Conservation (phyloP, 148 eudicot genomes). For the Persicaria tinctoria region DNA sequence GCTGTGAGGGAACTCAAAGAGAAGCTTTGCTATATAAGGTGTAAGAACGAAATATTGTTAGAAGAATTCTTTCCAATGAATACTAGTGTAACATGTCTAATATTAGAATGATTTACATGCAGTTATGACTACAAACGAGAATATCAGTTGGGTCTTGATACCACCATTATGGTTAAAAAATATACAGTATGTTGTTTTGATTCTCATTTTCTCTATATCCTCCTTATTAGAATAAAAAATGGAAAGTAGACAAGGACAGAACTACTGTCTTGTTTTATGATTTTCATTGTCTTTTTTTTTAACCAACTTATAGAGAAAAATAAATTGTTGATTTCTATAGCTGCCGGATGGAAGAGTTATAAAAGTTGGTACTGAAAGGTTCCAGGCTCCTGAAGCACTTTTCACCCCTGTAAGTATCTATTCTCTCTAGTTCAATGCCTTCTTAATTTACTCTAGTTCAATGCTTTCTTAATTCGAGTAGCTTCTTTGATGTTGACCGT, state of each 20-base stretch:
- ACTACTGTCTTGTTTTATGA: no score
- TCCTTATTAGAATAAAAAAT: not conserved
- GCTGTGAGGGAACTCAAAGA: slow-evolving; percentile 95
- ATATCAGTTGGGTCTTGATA: slow-evolving; percentile 96
- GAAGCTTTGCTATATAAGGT: slow-evolving; percentile 97
- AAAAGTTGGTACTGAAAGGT: slow-evolving; percentile 95
- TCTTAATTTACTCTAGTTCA: not conserved
- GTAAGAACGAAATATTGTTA: not conserved
- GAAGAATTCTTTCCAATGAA: not conserved
- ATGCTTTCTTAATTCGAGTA: not conserved
- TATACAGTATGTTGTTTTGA: slow-evolving; percentile 46
- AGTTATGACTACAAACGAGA: slow-evolving; percentile 98
- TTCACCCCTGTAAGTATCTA: slow-evolving; percentile 77
- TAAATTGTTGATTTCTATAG: slow-evolving; percentile 30
- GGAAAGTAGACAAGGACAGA: no score
- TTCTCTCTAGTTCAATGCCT: slow-evolving; percentile 6
- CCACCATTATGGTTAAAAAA: slow-evolving; percentile 92
- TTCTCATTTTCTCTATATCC: not conserved
- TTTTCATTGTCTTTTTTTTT: not conserved
- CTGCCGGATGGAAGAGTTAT: slow-evolving; percentile 96
- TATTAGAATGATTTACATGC: slow-evolving; percentile 26
- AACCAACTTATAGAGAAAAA: slow-evolving; percentile 2
- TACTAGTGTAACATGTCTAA: not conserved
- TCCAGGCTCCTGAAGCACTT: slow-evolving; percentile 99
- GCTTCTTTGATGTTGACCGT: not conserved